phyloP scores from a whole-genome alignment of 2,329 filamentous ascomycete genomes.

The Gaeumannomyces sp. region DNA sequence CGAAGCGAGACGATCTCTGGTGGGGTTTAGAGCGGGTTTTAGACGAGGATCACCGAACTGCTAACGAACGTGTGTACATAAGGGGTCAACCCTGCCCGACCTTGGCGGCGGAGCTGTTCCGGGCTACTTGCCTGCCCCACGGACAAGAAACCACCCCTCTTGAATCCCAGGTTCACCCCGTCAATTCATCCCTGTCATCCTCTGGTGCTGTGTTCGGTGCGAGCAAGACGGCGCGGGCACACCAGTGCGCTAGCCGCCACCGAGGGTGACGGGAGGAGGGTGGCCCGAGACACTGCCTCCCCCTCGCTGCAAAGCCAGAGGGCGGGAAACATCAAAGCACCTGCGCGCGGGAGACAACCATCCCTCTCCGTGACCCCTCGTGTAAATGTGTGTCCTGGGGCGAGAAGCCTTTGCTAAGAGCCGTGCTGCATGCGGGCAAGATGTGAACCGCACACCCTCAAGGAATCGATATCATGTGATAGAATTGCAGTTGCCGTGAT shows the following conservation, averaged over 20 bases:
- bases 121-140: neutral
- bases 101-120: neutral
- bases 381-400: no score
- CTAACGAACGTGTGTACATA: neutral
- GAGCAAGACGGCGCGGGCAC: no score
- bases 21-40: neutral
- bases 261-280: no score
- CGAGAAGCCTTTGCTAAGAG: neutral
- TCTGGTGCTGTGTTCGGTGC: no score
- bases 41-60: neutral
- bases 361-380: neutral
- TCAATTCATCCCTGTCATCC: no score
- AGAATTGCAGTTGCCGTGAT: neutral
- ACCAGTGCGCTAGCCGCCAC: no score
- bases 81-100: neutral
- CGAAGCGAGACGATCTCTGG: neutral
- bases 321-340: no score
- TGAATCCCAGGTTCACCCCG: no score
- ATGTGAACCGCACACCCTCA: neutral
- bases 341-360: no score
- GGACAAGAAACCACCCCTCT: no score
- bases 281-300: no score
- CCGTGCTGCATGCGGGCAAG: neutral
- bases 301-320: no score
- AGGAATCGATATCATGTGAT: neutral